Conservation (phyloP, 2,329 filamentous ascomycete species). For the Paraconiothyrium sp. region DNA sequence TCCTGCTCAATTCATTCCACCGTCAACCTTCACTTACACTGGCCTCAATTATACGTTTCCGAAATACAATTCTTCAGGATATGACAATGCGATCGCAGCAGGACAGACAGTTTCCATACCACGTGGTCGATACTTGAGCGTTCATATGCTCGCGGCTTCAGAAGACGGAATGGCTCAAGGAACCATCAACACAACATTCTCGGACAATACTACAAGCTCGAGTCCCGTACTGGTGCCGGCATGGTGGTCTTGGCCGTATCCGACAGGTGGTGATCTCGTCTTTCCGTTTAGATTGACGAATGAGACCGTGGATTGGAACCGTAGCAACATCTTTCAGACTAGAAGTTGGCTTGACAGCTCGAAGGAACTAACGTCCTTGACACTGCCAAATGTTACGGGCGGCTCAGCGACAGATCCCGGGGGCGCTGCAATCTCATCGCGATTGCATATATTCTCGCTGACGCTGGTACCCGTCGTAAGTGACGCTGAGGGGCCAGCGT, state of each 20-base stretch:
- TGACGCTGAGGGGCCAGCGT: slow-evolving; percentile 6
- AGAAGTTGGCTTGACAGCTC: slow-evolving; percentile 52
- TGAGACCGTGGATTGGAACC: slow-evolving; percentile 47
- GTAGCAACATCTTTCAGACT: slow-evolving; percentile 53
- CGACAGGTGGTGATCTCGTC: slow-evolving; percentile 52
- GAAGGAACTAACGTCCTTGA: slow-evolving; percentile 49
- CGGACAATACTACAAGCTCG: slow-evolving; percentile 48
- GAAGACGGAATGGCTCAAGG: slow-evolving; percentile 52
- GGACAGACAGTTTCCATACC: slow-evolving; percentile 49
- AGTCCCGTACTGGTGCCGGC: slow-evolving; percentile 48
- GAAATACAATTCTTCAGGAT: slow-evolving; percentile 39
- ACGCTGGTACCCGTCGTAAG: slow-evolving; percentile 17
- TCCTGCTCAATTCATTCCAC: slow-evolving; percentile 49
- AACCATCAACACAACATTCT: slow-evolving; percentile 50
- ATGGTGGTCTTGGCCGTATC: slow-evolving; percentile 54
- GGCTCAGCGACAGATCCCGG: slow-evolving; percentile 37
- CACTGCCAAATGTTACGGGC: slow-evolving; percentile 48
- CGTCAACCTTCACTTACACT: slow-evolving; percentile 46
- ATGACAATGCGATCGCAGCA: slow-evolving; percentile 51
- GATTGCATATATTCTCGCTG: slow-evolving; percentile 24
- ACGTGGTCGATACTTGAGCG: slow-evolving; percentile 47
- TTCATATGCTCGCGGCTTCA: slow-evolving; percentile 53
- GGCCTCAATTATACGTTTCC: slow-evolving; percentile 51
- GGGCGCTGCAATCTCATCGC: slow-evolving; percentile 27
- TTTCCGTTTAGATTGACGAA: slow-evolving; percentile 53